Evolutionary conservation across 768 basidiomycete genomes (phyloP).

Genomic region (Coprinopsis sp.): DNA sequence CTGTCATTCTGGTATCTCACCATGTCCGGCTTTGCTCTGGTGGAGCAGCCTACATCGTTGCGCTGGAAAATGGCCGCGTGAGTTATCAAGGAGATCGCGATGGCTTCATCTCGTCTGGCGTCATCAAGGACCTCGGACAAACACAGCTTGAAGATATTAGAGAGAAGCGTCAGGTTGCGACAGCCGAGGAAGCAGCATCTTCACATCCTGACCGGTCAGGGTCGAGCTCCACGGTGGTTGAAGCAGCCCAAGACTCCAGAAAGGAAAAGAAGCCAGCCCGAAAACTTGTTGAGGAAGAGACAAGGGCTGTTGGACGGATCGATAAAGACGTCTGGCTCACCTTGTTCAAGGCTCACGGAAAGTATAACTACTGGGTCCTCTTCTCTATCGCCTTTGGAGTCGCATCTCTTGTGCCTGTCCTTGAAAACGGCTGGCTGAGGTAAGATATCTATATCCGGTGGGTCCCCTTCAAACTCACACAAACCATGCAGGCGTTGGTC

Average conservation of each 20-base stretch:
- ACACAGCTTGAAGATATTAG: conserved; percentile 45
- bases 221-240: conserved; percentile 38
- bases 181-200: conserved; percentile 30
- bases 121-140: conserved; percentile 56
- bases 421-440: conserved; percentile 72
- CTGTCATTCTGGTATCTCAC: conserved; percentile 88
- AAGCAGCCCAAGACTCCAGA: conserved; percentile 21
- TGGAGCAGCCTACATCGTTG: too few relatives aligned
- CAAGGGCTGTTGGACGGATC: conserved; percentile 71
- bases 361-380: conserved; percentile 52
- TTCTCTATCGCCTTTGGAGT: conserved; percentile 51
- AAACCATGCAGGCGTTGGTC: conserved; percentile 49
- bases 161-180: conserved; percentile 42
- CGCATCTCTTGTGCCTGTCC: conserved; percentile 59
- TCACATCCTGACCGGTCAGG: conserved; percentile 47
- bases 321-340: conserved; percentile 57
- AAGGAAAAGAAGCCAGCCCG: conserved; percentile 46
- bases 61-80: too few relatives aligned
- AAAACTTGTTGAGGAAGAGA: conserved; percentile 83
- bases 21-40: conserved; percentile 86
- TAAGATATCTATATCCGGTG: conserved; percentile 18
- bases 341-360: conserved; percentile 35
- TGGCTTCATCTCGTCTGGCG: conserved; percentile 56
- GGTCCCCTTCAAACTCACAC: conserved; percentile 4
- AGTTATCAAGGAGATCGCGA: too few relatives aligned